phyloP scores from a whole-genome alignment of 768 basidiomycete species.

The Naganishia friedmannii region DNA sequence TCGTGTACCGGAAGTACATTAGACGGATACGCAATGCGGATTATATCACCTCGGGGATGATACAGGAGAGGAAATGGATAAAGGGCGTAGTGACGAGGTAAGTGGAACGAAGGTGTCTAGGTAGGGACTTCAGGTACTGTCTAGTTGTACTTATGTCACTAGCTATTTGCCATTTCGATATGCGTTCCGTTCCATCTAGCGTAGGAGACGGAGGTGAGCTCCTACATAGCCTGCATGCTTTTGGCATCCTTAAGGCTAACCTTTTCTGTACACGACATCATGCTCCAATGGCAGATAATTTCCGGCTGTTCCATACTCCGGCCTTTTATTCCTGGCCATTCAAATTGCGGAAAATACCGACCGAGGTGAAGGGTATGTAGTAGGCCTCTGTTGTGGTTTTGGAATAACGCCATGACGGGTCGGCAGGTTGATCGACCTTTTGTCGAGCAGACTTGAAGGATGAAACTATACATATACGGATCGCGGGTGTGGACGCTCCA shows the following conservation, averaged over 20 bases:
- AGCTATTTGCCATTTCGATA: background rate
- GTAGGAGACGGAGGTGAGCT: constrained; percentile 46
- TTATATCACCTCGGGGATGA: constrained; percentile 66
- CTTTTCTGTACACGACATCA: background rate
- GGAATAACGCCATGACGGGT: background rate
- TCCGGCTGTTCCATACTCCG: constrained; percentile 82
- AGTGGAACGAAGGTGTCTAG: background rate
- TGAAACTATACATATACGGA: constrained; percentile 78
- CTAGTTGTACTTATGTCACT: background rate
- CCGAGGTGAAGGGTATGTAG: constrained; percentile 59
- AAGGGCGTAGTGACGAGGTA: constrained; percentile 68
- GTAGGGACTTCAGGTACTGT: background rate
- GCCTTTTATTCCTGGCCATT: constrained; percentile 71
- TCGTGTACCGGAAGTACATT: constrained; percentile 39
- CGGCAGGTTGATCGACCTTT: background rate
- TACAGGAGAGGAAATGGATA: constrained; percentile 65
- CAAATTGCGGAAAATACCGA: constrained; percentile 67
- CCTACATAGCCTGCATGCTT: background rate
- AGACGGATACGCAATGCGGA: constrained; percentile 62
- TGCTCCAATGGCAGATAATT: constrained; percentile 58
- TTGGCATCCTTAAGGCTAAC: background rate
- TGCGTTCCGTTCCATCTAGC: background rate
- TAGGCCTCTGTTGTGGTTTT: background rate
- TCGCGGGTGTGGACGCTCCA: constrained; percentile 89
- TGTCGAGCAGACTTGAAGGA: constrained; percentile 64